Evolutionary conservation across 176 grass and related monocot genomes (phyloP).

Genomic region (Aegilops umbellulata): DNA sequence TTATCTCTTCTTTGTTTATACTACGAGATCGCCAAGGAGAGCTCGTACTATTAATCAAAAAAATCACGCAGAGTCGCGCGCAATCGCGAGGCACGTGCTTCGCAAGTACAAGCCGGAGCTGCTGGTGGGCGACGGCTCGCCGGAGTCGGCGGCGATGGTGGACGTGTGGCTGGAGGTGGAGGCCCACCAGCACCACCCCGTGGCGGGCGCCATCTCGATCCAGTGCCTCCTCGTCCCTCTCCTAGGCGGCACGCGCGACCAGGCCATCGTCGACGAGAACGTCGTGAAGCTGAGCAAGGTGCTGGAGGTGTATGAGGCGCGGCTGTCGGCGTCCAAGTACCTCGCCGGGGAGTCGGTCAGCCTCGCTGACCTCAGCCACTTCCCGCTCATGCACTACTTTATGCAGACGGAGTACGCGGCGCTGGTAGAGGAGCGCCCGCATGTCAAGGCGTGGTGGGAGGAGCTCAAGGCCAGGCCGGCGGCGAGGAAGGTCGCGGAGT

Average conservation of each 20-base stretch:
- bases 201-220: not conserved
- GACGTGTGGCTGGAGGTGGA: slow-evolving; percentile 37
- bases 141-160: not conserved
- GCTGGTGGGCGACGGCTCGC: not conserved
- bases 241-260: slow-evolving; percentile 25
- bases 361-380: slow-evolving; percentile 51
- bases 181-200: not conserved
- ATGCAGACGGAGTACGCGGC: slow-evolving; percentile 23
- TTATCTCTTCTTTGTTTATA: not conserved
- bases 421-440: slow-evolving; percentile 16
- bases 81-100: slow-evolving; percentile 12
- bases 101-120: slow-evolving; percentile 25
- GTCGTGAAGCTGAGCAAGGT: slow-evolving; percentile 16
- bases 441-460: slow-evolving; percentile 48
- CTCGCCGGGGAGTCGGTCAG: slow-evolving; percentile 42
- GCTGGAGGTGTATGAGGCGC: slow-evolving; percentile 40
- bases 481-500: not conserved
- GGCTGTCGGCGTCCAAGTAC: not conserved
- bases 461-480: slow-evolving; percentile 36
- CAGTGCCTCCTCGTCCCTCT: not conserved
- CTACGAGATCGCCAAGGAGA: not conserved
- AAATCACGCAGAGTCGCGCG: slow-evolving; percentile 1
- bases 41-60: not conserved
- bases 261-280: slow-evolving; percentile 17
- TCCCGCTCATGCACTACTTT: slow-evolving; percentile 17